Base-by-base conservation (phyloP, 2,329 filamentous ascomycete species). In the Aspergillus ochraceus region DNA sequence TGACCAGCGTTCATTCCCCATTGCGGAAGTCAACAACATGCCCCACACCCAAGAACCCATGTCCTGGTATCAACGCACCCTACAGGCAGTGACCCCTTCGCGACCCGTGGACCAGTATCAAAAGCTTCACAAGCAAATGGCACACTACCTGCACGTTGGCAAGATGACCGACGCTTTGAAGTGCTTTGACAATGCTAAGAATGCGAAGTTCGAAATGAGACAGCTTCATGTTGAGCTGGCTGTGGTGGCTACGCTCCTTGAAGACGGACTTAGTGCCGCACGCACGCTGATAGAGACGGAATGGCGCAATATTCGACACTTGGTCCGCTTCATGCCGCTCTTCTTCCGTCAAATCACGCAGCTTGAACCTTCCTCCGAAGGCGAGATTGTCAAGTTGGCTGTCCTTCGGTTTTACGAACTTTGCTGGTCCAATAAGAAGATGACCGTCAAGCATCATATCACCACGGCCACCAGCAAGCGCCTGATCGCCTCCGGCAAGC, bases 351-450 rank as follows among this genome's bases (percentile, higher is more conserved):
- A 73, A 53, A 56, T 78, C 29, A 65, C 68, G 55, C 67, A 70
- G n/a, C 45, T 71, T 10, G 64, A 68, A 17, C 55, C 62, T 9
- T 42, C 56, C 14, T 54, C 65, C 2, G 69, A 71, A 42, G 63
- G 60, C 1, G 70, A 73, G 29, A 58, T 73, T 17, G 56, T 75
- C 51, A 73, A 77, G 49, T 64, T 74, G 61, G 76, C 74, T 1
- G 60, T 78, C 11, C 70, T 78, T 36, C 72, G 74, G 39, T 78
- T 76, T 58, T 78, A 78, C 59, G 63, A 68, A n/a, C 57, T 78
- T 6, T 76, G 74, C 58, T 71, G 68, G 63, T 68, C 70, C 14
- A 67, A 66, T 11, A 70, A 72, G 30, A 61, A 63, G 10, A 63
- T 76, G 54, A 66, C 56, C 10, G 68, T 77, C 57, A 78, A 77